A percentile compares a stretch with the other conserved stretches of the same genome.
phyloP scores from a whole-genome alignment of 2,329 filamentous ascomycete species.

The Cercospora sp. region DNA sequence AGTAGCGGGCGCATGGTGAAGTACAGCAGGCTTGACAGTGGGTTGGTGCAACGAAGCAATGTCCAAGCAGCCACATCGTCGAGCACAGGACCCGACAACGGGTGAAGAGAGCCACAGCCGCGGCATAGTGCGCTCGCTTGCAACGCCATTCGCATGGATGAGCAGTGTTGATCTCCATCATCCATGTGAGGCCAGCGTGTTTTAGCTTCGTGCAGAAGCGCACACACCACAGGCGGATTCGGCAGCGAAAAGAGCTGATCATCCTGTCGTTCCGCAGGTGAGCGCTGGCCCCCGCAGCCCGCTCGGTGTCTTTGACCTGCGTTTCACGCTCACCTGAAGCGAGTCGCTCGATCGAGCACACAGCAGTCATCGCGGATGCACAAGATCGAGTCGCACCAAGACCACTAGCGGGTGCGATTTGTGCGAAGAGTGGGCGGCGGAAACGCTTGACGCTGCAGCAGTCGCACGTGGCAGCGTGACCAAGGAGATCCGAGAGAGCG shows the following conservation, averaged over 20 bases:
- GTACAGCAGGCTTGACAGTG: conserved; percentile 27
- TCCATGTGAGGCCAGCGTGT: neutral
- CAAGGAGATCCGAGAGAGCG: conserved; percentile 19
- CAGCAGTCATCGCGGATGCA: conserved; percentile 8
- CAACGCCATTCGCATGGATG: conserved; percentile 13
- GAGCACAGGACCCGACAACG: conserved; percentile 20
- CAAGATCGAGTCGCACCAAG: conserved; percentile 20
- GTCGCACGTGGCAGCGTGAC: conserved; percentile 28
- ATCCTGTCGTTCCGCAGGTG: neutral
- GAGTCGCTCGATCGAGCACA: conserved; percentile 3
- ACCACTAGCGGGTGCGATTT: neutral
- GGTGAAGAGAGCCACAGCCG: conserved; percentile 26
- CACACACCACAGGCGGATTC: neutral
- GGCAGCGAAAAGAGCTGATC: conserved; percentile 14
- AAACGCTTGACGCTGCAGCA: conserved; percentile 24
- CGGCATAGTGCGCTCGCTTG: conserved; percentile 17
- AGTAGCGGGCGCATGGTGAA: conserved; percentile 13
- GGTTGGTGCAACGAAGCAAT: conserved; percentile 24
- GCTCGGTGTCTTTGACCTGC: neutral
- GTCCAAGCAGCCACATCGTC: conserved; percentile 18
- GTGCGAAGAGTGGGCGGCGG: conserved; percentile 14
- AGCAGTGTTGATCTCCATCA: conserved; percentile 24
- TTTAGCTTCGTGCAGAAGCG: conserved; percentile 17
- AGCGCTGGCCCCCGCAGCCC: neutral
- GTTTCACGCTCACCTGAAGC: conserved; percentile 11